phyloP scores from a whole-genome alignment of 139 green algal genomes.

The Tetradesmus obliquus region DNA sequence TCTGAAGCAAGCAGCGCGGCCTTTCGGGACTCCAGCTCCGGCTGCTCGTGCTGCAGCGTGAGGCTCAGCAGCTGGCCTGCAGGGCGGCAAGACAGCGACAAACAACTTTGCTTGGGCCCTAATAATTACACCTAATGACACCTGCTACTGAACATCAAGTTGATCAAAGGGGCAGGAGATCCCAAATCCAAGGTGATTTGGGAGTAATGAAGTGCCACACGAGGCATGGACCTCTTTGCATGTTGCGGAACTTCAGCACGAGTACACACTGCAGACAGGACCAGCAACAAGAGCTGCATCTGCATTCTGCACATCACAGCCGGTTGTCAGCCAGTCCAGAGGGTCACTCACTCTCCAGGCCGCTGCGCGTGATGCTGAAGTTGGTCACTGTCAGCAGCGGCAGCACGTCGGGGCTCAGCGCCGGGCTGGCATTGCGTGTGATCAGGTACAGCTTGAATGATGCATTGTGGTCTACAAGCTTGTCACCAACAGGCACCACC shows the following conservation, averaged over 20 bases:
- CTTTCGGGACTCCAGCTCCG: conserved; percentile 84
- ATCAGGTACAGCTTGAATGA: conserved; percentile 84
- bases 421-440: conserved; percentile 67
- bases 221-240: no score
- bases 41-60: conserved; percentile 79
- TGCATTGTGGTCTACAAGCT: conserved; percentile 82
- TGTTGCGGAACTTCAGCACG: no score
- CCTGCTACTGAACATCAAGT: no score
- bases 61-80: conserved; percentile 75
- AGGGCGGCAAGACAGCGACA: not conserved
- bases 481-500: conserved; percentile 70
- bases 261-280: no score
- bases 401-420: conserved; percentile 69
- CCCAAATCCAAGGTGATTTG: no score
- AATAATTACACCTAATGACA: no score
- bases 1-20: conserved; percentile 72
- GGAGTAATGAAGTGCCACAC: no score
- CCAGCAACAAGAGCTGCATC: no score
- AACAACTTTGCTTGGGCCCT: no score
- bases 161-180: no score
- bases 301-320: no score
- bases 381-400: conserved; percentile 74
- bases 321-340: no score
- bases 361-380: conserved; percentile 79
- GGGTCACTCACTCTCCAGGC: conserved; percentile 64